phyloP scores from a whole-genome alignment of 805 yeast genomes.

The Monosporozyma yasuniensis region DNA sequence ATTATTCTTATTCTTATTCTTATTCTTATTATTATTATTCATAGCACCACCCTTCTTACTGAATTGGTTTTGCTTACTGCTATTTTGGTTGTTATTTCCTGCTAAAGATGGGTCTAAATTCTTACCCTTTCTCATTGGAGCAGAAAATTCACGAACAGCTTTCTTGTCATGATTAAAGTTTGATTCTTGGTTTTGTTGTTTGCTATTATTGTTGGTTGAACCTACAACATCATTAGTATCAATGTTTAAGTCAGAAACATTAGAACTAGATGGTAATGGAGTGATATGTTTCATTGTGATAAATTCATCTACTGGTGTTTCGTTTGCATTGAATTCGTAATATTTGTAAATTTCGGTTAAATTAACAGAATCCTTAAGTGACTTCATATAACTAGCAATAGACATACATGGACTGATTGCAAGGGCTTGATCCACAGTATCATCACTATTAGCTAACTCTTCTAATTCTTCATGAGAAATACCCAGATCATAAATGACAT shows the following conservation, averaged over 20 bases:
- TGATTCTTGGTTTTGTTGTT: not conserved
- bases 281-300: conserved; percentile 9
- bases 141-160: not conserved
- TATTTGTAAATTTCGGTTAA: conserved; percentile 4
- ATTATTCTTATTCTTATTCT: not conserved
- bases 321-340: conserved; percentile 7
- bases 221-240: not conserved
- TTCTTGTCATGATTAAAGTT: not conserved
- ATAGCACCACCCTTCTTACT: not conserved
- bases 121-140: not conserved
- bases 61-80: not conserved
- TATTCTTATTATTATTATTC: not conserved
- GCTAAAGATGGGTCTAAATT: conserved; percentile 2
- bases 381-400: conserved; percentile 7
- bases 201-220: not conserved
- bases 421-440: conserved; percentile 6
- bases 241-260: not conserved
- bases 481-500: conserved; percentile 6
- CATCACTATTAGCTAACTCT: conserved; percentile 1
- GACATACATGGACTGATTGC: conserved; percentile 8
- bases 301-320: conserved; percentile 4
- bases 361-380: conserved; percentile 1
- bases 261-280: not conserved
- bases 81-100: not conserved
- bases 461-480: conserved; percentile 1